Percentiles rank a stretch among this genome's conserved stretches.
phyloP scores from a whole-genome alignment of 768 basidiomycete genomes.

The Suillus hirtellus region DNA sequence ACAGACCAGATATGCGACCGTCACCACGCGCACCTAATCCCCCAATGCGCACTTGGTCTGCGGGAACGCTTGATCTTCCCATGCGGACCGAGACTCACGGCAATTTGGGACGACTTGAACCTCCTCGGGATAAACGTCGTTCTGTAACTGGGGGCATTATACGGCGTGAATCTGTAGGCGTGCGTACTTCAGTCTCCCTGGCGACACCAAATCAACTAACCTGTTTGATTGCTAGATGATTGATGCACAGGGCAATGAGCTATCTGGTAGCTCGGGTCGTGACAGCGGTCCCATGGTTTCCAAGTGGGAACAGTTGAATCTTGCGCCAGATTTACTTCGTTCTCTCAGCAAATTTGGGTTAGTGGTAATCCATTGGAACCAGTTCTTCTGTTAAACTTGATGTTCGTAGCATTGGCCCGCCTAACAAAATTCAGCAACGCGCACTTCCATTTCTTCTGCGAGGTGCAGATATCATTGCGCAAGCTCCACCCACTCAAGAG shows the following conservation, averaged over 20 bases:
- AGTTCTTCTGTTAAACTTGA: conserved; percentile 9
- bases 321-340: conserved; percentile 84
- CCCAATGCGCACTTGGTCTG: conserved; percentile 83
- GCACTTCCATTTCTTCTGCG: conserved; percentile 93
- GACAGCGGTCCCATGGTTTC: conserved; percentile 81
- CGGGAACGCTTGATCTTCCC: conserved; percentile 75
- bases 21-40: conserved; percentile 63
- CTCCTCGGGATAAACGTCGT: conserved; percentile 68
- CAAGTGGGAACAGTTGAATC: conserved; percentile 93
- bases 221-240: conserved; percentile 41
- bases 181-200: conserved; percentile 39
- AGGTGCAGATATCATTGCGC: conserved; percentile 96
- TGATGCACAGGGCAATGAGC: conserved; percentile 57
- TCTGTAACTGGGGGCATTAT: conserved; percentile 63
- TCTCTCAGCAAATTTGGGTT: conserved; percentile 94
- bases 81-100: conserved; percentile 49
- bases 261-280: conserved; percentile 54
- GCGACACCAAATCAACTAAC: conserved; percentile 18
- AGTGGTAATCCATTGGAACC: conserved; percentile 30
- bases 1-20: conserved; percentile 63
- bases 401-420: conserved; percentile 81
- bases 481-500: conserved; percentile 98
- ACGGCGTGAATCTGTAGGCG: conserved; percentile 75
- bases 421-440: conserved; percentile 98
- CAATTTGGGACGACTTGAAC: conserved; percentile 37